phyloP scores from a whole-genome alignment of 345 rosid genomes.

The Nasturtium officinale region DNA sequence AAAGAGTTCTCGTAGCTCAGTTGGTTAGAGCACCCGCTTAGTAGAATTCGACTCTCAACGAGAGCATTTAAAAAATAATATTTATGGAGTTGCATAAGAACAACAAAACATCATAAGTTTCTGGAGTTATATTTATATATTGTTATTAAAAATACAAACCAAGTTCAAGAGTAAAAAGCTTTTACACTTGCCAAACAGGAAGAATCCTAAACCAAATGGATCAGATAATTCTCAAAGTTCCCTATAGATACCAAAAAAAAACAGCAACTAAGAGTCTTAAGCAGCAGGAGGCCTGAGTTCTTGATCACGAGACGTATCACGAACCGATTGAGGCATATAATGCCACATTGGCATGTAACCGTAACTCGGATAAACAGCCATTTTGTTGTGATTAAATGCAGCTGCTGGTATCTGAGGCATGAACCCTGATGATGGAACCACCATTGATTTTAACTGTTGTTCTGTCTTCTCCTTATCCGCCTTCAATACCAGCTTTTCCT shows the following conservation, averaged over 20 bases:
- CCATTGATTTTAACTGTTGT: slow-evolving; percentile 64
- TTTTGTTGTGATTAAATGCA: slow-evolving; percentile 62
- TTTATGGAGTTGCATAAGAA: not conserved
- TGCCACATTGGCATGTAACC: slow-evolving; percentile 94
- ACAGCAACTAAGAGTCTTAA: slow-evolving; percentile 38
- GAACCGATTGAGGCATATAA: slow-evolving; percentile 72
- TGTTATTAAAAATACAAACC: slow-evolving; percentile 24
- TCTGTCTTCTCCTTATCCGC: slow-evolving; percentile 77
- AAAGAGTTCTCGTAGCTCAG: slow-evolving; percentile 90
- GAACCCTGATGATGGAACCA: slow-evolving; percentile 62
- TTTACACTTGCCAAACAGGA: slow-evolving; percentile 34
- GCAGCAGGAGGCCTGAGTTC: slow-evolving; percentile 99
- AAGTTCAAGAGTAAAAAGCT: slow-evolving; percentile 18
- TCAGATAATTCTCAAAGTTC: slow-evolving; percentile 28
- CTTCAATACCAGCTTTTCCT: slow-evolving; percentile 79
- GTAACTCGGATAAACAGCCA: slow-evolving; percentile 67
- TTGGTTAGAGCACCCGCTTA: slow-evolving; percentile 99
- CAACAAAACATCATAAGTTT: not conserved
- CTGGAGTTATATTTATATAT: not conserved
- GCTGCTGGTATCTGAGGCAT: slow-evolving; percentile 53
- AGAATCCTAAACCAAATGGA: slow-evolving; percentile 32
- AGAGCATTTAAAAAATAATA: no score
- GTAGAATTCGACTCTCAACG: slow-evolving; percentile 93
- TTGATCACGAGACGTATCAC: slow-evolving; percentile 89
- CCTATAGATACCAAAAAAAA: slow-evolving; percentile 3